These are phyloP conservation scores for Penicillium sp. DNA, from an alignment of 2,329 filamentous ascomycete species.

Conservation along the genomic window DNA sequence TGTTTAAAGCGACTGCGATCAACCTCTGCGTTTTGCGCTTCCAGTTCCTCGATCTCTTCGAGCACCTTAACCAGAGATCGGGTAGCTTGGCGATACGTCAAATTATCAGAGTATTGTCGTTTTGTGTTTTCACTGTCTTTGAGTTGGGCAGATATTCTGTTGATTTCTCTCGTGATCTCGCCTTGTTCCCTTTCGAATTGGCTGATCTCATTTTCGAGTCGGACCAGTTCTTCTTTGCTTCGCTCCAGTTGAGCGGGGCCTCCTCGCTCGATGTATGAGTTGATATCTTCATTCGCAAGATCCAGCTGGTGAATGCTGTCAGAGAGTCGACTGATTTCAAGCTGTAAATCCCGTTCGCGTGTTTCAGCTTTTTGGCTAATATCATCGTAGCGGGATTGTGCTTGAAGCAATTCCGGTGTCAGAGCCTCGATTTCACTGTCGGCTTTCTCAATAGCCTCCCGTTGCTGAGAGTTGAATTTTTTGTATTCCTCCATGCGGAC, in stretches of 20 bases:
- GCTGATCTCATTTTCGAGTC: constrained; percentile 60
- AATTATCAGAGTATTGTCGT: constrained; percentile 81
- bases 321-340: constrained; percentile 64
- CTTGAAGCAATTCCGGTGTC: constrained; percentile 67
- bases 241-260: constrained; percentile 65
- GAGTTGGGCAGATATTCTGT: constrained; percentile 70
- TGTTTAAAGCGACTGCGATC: constrained; percentile 69
- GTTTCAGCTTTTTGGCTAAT: constrained; percentile 63
- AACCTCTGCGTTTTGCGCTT: constrained; percentile 71
- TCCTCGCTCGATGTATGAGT: constrained; percentile 68
- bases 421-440: constrained; percentile 71
- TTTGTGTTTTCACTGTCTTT: constrained; percentile 76
- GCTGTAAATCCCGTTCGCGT: constrained; percentile 65
- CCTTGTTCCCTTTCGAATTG: constrained; percentile 62
- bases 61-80: constrained; percentile 62
- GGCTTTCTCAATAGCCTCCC: constrained; percentile 60
- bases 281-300: constrained; percentile 69
- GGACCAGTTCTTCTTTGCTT: constrained; percentile 63
- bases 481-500: constrained; percentile 68
- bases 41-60: constrained; percentile 65
- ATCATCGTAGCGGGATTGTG: constrained; percentile 71
- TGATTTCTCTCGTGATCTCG: constrained; percentile 62
- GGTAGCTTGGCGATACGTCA: constrained; percentile 73
- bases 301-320: constrained; percentile 72
- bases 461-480: constrained; percentile 61